Evolutionary conservation across 2,329 filamentous ascomycete species (phyloP).

Genomic region (Ophiocordyceps camponoti-floridani): DNA sequence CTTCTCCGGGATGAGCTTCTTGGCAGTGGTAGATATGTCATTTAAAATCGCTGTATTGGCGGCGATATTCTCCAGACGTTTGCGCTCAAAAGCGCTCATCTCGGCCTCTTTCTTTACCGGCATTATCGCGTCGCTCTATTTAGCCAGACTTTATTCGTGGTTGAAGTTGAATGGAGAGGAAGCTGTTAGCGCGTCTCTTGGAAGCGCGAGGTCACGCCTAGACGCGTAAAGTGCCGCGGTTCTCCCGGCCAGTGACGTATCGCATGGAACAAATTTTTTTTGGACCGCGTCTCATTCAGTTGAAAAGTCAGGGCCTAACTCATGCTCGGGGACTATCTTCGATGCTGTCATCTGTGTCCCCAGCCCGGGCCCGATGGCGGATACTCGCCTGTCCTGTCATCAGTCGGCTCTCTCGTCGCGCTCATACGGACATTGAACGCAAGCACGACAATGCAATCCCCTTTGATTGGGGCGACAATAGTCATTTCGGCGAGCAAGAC

Average conservation of each 20-base stretch:
- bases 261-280: not conserved
- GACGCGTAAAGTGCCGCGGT: not conserved
- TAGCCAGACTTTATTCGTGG: not conserved
- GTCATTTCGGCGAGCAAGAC: slow-evolving; percentile 1
- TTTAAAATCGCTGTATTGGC: slow-evolving; percentile 68
- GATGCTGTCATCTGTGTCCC: slow-evolving; percentile 51
- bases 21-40: slow-evolving; percentile 55
- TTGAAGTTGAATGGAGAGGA: not conserved
- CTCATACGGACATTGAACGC: not conserved
- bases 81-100: slow-evolving; percentile 73
- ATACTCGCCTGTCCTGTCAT: slow-evolving; percentile 6
- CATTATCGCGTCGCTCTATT: slow-evolving; percentile 16
- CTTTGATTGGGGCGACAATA: slow-evolving; percentile 26
- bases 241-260: not conserved
- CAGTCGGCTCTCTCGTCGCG: not conserved
- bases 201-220: not conserved
- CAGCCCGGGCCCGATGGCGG: slow-evolving; percentile 39
- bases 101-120: slow-evolving; percentile 23
- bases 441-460: slow-evolving; percentile 24
- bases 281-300: not conserved
- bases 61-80: slow-evolving; percentile 71
- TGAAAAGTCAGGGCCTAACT: slow-evolving; percentile 15
- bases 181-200: not conserved
- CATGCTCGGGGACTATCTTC: slow-evolving; percentile 15
- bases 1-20: slow-evolving; percentile 42